Conservation (phyloP, 768 basidiomycete species). For the Dacryopinax spathularia region DNA sequence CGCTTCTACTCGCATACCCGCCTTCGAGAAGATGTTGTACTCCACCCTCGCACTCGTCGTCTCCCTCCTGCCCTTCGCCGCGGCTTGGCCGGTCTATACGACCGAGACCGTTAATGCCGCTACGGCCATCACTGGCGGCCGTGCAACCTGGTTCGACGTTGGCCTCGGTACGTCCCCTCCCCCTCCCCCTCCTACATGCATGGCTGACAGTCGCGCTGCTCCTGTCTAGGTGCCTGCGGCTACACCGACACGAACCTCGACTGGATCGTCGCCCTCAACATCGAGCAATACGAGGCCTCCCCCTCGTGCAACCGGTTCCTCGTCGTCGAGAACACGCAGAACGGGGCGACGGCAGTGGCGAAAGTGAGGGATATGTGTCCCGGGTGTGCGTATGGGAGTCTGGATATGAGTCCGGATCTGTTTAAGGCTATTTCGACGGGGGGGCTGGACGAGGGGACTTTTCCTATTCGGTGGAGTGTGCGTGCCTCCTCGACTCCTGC, state of each 20-base stretch:
- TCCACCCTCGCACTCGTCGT: background rate
- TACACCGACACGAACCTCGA: background rate
- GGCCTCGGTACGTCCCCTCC: background rate
- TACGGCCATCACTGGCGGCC: background rate
- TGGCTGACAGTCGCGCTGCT: background rate
- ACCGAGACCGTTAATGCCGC: background rate
- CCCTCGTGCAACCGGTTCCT: constrained; percentile 16
- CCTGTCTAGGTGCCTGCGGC: background rate
- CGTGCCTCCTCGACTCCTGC: background rate
- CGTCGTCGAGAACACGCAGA: constrained; percentile 18
- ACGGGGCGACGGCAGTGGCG: constrained; percentile 17
- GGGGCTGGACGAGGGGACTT: background rate
- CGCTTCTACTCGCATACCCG: background rate
- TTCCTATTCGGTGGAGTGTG: background rate
- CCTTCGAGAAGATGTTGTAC: background rate
- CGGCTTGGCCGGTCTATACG: background rate
- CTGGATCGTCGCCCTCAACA: constrained; percentile 2
- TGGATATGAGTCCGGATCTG: background rate
- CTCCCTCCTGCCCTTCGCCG: background rate
- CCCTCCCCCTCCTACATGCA: background rate
- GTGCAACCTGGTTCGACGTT: constrained; percentile 1
- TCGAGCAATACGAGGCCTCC: background rate
- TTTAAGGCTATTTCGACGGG: background rate
- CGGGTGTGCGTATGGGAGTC: constrained; percentile 10
- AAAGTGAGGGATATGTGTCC: constrained; percentile 21